These are phyloP conservation scores for Stachybotrys elegans DNA, from an alignment of 2,329 filamentous ascomycete genomes.

Conservation along the genomic window DNA sequence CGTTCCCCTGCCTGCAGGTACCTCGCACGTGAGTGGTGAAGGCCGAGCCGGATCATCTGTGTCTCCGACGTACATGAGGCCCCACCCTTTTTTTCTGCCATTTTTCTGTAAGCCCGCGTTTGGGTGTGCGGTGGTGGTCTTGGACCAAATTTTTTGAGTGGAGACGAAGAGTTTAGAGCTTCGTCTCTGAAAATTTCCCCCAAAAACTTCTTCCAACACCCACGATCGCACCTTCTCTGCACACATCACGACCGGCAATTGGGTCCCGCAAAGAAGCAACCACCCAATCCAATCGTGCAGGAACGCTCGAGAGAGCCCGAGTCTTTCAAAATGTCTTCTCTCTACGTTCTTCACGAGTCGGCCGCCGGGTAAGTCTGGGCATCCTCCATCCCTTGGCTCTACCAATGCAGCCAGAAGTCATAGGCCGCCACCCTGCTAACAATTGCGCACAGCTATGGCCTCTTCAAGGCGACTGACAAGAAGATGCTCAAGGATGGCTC, in stretches of 20 bases:
- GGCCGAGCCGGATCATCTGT: constrained; percentile 17
- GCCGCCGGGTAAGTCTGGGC: constrained; percentile 62
- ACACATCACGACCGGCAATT: constrained; percentile 30
- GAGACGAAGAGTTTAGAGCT: constrained; percentile 28
- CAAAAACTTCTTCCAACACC: constrained; percentile 15
- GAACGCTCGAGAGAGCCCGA: constrained; percentile 22
- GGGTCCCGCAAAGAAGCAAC: constrained; percentile 29
- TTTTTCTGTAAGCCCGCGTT: constrained; percentile 17
- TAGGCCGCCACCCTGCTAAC: constrained; percentile 22
- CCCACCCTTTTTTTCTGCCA: neutral
- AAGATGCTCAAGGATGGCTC: constrained; percentile 90
- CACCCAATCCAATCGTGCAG: constrained; percentile 25
- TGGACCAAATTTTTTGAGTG: constrained; percentile 34
- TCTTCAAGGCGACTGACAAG: constrained; percentile 98
- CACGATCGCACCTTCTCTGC: constrained; percentile 27
- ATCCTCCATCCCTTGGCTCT: constrained; percentile 6
- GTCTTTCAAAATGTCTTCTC: constrained; percentile 63
- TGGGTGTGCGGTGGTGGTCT: constrained; percentile 10
- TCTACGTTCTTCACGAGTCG: constrained; percentile 92
- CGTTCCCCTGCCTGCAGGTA: constrained; percentile 15
- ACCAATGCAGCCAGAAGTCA: no score
- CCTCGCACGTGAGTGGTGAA: constrained; percentile 19
- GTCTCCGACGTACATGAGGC: constrained; percentile 1
- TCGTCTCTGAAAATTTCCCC: constrained; percentile 38
- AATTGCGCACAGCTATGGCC: constrained; percentile 69